Conservation (phyloP, 352 stramenopile genomes). For the Elongisporangium senticosum region DNA sequence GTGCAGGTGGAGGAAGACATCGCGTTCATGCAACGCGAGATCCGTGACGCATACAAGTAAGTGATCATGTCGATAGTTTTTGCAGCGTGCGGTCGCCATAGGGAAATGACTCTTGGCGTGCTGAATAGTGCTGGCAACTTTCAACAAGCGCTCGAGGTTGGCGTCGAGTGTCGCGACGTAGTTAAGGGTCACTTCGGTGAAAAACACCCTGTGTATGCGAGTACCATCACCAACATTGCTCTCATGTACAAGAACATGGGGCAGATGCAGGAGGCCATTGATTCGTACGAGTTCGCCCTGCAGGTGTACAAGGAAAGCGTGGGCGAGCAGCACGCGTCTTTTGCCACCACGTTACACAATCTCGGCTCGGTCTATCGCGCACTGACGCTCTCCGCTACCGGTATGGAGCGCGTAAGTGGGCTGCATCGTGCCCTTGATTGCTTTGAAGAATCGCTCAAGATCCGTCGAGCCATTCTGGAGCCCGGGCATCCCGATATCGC, state of each 20-base stretch:
- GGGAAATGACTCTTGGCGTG: neutral
- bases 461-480: conserved; percentile 62
- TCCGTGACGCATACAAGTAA: conserved; percentile 78
- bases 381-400: conserved; percentile 39
- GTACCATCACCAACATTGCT: conserved; percentile 82
- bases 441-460: conserved; percentile 77
- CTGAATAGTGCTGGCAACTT: conserved; percentile 51
- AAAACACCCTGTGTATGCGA: conserved; percentile 74
- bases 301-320: conserved; percentile 78
- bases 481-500: conserved; percentile 71
- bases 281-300: conserved; percentile 77
- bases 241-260: conserved; percentile 87
- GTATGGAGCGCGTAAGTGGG: conserved; percentile 64
- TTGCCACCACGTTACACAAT: conserved; percentile 81
- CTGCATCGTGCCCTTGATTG: conserved; percentile 68
- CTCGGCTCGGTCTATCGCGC: conserved; percentile 70
- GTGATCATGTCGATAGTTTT: conserved; percentile 10
- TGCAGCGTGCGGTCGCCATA: neutral
- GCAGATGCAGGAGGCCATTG: conserved; percentile 65
- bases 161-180: conserved; percentile 61
- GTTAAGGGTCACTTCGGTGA: conserved; percentile 75
- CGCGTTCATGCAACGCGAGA: conserved; percentile 72
- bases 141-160: conserved; percentile 54
- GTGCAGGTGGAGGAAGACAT: conserved; percentile 77
- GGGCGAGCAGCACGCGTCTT: conserved; percentile 77